phyloP scores from a whole-genome alignment of 768 basidiomycete species.

The Amanita brunnescens region DNA sequence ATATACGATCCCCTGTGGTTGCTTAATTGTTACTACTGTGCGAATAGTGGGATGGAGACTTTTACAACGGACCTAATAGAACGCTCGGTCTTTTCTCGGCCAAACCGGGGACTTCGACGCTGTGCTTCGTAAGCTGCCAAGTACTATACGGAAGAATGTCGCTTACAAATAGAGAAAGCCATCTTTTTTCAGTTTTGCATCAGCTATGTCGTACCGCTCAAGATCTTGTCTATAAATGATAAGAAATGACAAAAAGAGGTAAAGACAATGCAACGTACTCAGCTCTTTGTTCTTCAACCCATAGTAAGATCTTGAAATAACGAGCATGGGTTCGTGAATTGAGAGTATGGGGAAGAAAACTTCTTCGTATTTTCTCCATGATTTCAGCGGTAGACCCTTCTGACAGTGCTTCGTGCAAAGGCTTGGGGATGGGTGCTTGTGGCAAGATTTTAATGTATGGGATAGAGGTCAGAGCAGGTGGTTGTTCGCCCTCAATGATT shows the following conservation, averaged over 20 bases:
- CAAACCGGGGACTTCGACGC: conserved; percentile 35
- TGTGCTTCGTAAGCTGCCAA: conserved; percentile 9
- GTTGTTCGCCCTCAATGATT: conserved; percentile 33
- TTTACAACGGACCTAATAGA: conserved; percentile 29
- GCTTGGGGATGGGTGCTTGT: conserved; percentile 27
- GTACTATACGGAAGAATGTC: neutral
- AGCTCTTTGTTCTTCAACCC: conserved; percentile 44
- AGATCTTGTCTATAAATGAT: conserved; percentile 28
- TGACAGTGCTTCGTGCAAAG: conserved; percentile 22
- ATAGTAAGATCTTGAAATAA: conserved; percentile 43
- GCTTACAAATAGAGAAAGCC: conserved; percentile 33
- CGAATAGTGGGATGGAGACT: neutral
- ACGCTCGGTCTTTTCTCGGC: conserved; percentile 41
- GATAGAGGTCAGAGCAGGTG: conserved; percentile 32
- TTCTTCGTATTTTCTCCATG: conserved; percentile 19
- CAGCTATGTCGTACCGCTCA: conserved; percentile 25
- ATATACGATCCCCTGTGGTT: conserved; percentile 33
- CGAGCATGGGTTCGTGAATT: conserved; percentile 31
- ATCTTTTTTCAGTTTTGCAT: conserved; percentile 22
- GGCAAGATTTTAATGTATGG: conserved; percentile 35
- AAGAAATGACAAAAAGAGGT: neutral
- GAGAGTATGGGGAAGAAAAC: conserved; percentile 33
- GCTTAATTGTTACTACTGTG: neutral
- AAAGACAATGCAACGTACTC: conserved; percentile 20
- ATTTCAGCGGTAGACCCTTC: conserved; percentile 19